phyloP scores from a whole-genome alignment of 1,139 yeast genomes.

The Lodderomyces elongisporus region DNA sequence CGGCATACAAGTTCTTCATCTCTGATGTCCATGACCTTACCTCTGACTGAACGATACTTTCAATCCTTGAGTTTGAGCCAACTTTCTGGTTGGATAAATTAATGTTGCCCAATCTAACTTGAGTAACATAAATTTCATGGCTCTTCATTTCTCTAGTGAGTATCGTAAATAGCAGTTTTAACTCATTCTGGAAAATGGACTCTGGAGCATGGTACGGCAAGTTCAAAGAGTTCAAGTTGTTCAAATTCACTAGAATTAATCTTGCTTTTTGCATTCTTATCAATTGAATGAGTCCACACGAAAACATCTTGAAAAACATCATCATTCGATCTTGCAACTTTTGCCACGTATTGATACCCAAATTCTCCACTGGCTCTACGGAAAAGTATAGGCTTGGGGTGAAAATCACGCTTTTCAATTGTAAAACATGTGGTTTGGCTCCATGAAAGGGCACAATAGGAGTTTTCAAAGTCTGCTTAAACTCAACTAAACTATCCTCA shows the following conservation, averaged over 20 bases:
- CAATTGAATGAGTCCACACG: slow-evolving; percentile 55
- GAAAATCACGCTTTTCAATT: slow-evolving; percentile 54
- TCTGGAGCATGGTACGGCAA: slow-evolving; percentile 51
- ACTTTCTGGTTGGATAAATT: slow-evolving; percentile 24
- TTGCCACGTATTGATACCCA: slow-evolving; percentile 51
- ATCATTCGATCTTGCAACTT: slow-evolving; percentile 41
- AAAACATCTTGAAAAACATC: slow-evolving; percentile 48
- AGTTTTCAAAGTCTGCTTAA: slow-evolving; percentile 34
- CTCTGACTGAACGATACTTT: slow-evolving; percentile 33
- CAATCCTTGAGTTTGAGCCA: slow-evolving; percentile 23
- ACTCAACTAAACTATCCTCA: slow-evolving; percentile 28
- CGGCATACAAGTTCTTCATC: slow-evolving; percentile 33
- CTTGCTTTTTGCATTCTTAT: slow-evolving; percentile 45
- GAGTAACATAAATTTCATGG: slow-evolving; percentile 42
- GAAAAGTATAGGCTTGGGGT: slow-evolving; percentile 65
- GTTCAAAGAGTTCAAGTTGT: slow-evolving; percentile 36
- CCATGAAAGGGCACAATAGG: slow-evolving; percentile 48
- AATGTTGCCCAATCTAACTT: slow-evolving; percentile 45
- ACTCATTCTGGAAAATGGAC: slow-evolving; percentile 32
- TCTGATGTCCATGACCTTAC: slow-evolving; percentile 39
- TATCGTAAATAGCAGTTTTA: slow-evolving; percentile 35
- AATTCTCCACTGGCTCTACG: slow-evolving; percentile 61
- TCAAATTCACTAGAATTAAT: slow-evolving; percentile 41
- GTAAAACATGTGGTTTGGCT: slow-evolving; percentile 48
- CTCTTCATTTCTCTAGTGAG: slow-evolving; percentile 37